Base-by-base conservation (phyloP, 768 basidiomycete genomes). In the Guyanaporus albipodus region DNA sequence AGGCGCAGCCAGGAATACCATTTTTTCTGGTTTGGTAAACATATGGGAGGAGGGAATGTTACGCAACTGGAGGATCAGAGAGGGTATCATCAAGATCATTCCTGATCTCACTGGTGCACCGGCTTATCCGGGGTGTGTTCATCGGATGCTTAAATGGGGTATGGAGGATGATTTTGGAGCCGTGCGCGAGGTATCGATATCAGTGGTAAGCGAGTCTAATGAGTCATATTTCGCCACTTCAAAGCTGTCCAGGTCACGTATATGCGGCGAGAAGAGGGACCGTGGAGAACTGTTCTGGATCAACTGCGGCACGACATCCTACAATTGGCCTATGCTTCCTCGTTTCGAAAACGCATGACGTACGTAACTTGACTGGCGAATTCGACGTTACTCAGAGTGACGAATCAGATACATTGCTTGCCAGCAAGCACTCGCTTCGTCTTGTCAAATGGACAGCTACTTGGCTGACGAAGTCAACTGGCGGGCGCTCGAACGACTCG, bases 21-120 rank as follows among this genome's bases (percentile, higher is more conserved):
- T 72, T 55, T 78, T 80, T 48, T 57, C 68, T 33, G 73, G 73
- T 31, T 50, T 84, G 46, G 66, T 76, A 17, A 67, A 67, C 12
- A 61, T 74, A 18, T 88, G 87, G 85, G 69, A 78, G 35, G 75
- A 76, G 38, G 74, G 72, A 2, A 67, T 69, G 51, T 73, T 87
- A n/a, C 75, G 72, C 38, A 78, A 78, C 11, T 97, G 94, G 93
- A 74, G 88, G 48, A 83, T 91, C 50, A 72, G 92, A 33, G 88
- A 93, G 60, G 70, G 68, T n/a, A 68, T 88, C 42, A 77, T 82
- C 34, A 71, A 73, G 46, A 70, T 74, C 28, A 65, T 93, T 17
- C 71, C 72, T 11, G 72, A 68, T 18, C 73, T 91, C 52, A 60
- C 69, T 22, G 65, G 76, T 12, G 72, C 70, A 14, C 60, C 67